These are phyloP conservation scores for Dioscorea dumetorum DNA, from an alignment of 106 monocot genomes.

Conservation along the genomic window DNA sequence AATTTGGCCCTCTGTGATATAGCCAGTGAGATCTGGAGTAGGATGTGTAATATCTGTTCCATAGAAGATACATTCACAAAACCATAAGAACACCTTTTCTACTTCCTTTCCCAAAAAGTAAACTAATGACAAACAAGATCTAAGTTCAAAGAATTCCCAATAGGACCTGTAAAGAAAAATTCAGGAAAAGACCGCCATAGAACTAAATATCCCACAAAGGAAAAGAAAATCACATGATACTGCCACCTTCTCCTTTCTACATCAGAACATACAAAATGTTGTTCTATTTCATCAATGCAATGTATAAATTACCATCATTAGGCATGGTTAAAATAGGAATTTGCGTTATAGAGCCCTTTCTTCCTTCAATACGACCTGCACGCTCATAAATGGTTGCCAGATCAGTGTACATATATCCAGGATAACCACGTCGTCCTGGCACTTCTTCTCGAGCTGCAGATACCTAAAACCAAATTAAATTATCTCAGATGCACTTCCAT, in stretches of 20 bases:
- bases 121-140: too few species aligned
- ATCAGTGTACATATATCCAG: slow-evolving; percentile 99
- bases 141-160: too few species aligned
- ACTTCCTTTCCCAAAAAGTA: too few species aligned
- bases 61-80: slow-evolving; percentile 3
- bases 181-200: background rate
- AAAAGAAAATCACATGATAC: too few species aligned
- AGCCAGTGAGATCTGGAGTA: slow-evolving; percentile 97
- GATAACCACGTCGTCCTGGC: slow-evolving; percentile 99
- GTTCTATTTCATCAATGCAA: background rate
- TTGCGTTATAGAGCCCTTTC: slow-evolving; percentile 97
- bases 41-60: slow-evolving; percentile 96
- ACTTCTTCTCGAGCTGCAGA: slow-evolving; percentile 98
- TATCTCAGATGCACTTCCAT: too few species aligned
- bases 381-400: slow-evolving; percentile 99
- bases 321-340: slow-evolving; percentile 99
- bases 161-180: too few species aligned
- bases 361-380: slow-evolving; percentile 98
- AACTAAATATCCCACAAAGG: background rate
- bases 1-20: slow-evolving; percentile 99
- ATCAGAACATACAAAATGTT: too few species aligned
- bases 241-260: too few species aligned
- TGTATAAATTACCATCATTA: slow-evolving; percentile 74
- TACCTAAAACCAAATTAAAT: slow-evolving; percentile 37
- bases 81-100: background rate